These are phyloP conservation scores for Zopfochytrium polystomum DNA, from an alignment of 371 early-diverging fungal species.

Conservation along the genomic window DNA sequence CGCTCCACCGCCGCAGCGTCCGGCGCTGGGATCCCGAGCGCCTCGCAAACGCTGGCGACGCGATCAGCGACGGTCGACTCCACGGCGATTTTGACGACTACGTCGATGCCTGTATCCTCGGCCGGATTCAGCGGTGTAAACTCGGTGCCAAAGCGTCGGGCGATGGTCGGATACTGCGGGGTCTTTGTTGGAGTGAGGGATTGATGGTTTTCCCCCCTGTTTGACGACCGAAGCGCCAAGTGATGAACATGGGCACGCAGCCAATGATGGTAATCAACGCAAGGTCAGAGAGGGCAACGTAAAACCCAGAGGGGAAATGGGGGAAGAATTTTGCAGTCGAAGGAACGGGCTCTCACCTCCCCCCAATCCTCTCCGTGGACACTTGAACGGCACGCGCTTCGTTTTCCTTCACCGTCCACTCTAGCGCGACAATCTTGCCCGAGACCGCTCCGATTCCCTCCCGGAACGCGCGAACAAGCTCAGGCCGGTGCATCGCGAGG, in stretches of 20 bases:
- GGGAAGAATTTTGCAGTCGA: neutral
- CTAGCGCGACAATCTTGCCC: conserved; percentile 61
- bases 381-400: conserved; percentile 43
- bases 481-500: conserved; percentile 51
- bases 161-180: conserved; percentile 50
- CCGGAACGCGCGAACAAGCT: conserved; percentile 48
- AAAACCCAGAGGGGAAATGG: neutral
- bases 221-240: too few relatives aligned
- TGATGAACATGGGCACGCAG: neutral
- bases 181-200: conserved; percentile 60
- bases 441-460: conserved; percentile 51
- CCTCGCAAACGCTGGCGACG: conserved; percentile 11
- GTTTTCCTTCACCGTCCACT: conserved; percentile 60
- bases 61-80: conserved; percentile 16
- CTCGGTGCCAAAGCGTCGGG: conserved; percentile 49
- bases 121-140: conserved; percentile 56
- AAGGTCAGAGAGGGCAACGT: neutral
- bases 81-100: conserved; percentile 50
- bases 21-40: conserved; percentile 14
- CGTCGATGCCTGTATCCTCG: conserved; percentile 39
- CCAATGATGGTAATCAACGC: neutral
- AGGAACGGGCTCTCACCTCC: too few relatives aligned
- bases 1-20: conserved; percentile 4
- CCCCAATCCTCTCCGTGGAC: conserved; percentile 50
- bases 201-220: conserved; percentile 75